These are phyloP conservation scores for Jacaranda mimosifolia DNA, from an alignment of 257 asterid genomes.

Conservation along the genomic window DNA sequence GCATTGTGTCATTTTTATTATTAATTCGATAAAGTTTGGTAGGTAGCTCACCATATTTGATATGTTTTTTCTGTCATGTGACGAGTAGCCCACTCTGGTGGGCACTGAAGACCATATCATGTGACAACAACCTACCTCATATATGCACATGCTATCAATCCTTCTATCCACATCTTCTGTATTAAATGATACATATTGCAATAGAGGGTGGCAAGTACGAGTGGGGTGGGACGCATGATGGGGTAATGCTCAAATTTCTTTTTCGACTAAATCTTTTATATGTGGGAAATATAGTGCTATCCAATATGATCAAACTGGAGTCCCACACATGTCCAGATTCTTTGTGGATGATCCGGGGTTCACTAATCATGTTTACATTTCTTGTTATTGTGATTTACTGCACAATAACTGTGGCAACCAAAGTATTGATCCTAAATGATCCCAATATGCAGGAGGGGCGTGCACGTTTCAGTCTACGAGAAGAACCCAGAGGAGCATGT, in stretches of 20 bases:
- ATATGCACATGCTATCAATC: conserved; percentile 6
- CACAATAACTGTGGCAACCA: no score
- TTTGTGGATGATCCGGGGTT: not conserved
- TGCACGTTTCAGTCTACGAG: conserved; percentile 78
- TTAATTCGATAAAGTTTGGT: conserved; percentile 18
- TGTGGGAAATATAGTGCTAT: not conserved
- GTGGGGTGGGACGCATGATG: not conserved
- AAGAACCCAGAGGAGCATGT: conserved; percentile 79
- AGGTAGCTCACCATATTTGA: not conserved
- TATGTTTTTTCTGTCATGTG: not conserved
- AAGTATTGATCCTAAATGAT: not conserved
- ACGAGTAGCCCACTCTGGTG: conserved; percentile 27
- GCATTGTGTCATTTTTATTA: not conserved
- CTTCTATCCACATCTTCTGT: not conserved
- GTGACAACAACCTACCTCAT: conserved; percentile 23
- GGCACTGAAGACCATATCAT: not conserved
- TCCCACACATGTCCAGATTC: not conserved
- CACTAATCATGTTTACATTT: not conserved
- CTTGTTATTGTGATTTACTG: not conserved
- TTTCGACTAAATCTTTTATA: not conserved
- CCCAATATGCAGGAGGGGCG: conserved; percentile 60
- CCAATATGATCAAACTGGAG: not conserved
- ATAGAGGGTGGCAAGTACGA: not conserved
- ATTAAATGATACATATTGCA: not conserved
- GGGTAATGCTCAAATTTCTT: not conserved